These are phyloP conservation scores for Musa troglodytarum DNA, from an alignment of 176 grass and related monocot species.

Conservation along the genomic window DNA sequence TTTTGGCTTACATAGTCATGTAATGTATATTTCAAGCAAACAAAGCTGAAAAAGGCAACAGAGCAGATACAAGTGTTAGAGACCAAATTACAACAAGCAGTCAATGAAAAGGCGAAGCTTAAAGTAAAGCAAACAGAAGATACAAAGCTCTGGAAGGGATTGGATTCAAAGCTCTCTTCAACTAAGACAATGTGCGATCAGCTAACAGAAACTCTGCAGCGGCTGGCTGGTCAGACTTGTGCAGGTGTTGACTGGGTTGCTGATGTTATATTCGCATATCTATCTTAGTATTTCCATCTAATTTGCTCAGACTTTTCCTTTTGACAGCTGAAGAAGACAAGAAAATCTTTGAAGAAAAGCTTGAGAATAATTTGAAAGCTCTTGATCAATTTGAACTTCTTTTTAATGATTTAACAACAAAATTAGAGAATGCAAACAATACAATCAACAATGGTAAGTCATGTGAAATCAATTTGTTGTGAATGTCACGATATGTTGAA, in stretches of 20 bases:
- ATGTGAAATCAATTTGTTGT: background rate
- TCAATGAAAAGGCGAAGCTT: conserved; percentile 81
- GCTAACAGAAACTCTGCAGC: conserved; percentile 76
- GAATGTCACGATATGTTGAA: background rate
- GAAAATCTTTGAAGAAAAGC: conserved; percentile 54
- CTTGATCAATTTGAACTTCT: conserved; percentile 52
- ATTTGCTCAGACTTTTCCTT: conserved; percentile 20
- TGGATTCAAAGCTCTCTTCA: conserved; percentile 83
- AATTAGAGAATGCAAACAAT: conserved; percentile 47
- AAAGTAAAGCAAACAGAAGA: conserved; percentile 82
- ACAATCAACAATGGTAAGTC: conserved; percentile 52
- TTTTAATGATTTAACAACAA: conserved; percentile 47
- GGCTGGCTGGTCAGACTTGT: conserved; percentile 58
- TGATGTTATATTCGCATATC: background rate
- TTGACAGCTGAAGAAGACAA: conserved; percentile 72
- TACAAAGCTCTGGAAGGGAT: conserved; percentile 69
- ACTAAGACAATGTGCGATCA: conserved; percentile 79
- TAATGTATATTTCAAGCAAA: conserved; percentile 36
- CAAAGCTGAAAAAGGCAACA: conserved; percentile 63
- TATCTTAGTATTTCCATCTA: conserved; percentile 16
- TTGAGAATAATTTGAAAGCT: conserved; percentile 59
- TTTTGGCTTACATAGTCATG: background rate
- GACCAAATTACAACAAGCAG: conserved; percentile 64
- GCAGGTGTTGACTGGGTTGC: conserved; percentile 36
- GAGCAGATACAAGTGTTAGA: conserved; percentile 80